Evolutionary conservation across 495 filamentous ascomycete species (phyloP), one percentile per base, ranked within the genome.

Genomic region (Penicillium paradoxum): DNA sequence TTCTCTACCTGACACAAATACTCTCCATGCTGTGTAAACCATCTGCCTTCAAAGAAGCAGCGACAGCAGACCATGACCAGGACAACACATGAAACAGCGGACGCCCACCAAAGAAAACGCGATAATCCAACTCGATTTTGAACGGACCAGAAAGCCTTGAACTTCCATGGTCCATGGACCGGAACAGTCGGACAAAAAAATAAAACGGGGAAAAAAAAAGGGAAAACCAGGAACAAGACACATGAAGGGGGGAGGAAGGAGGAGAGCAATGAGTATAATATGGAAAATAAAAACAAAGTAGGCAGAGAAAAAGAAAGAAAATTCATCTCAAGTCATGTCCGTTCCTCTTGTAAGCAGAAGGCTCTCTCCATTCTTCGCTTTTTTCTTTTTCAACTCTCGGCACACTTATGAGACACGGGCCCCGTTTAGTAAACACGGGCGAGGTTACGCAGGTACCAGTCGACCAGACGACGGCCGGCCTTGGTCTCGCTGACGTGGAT

Each of bases 401-500:
- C 41, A 46, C 34, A 63, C 56, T 54, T 21, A 41, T 32, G 43
- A 58, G 49, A 42, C 33, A 51, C 29, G 4, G n/a, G 33, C 22
- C n/a, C n/a, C 14, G 36, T 52, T 59, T 81, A 90, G 76, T 98
- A 98, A 43, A 91, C 95, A 61, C 93, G 85, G 40, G 90, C 86
- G 62, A 98, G 79, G 76, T 98, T 98, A 62, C 95, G 84, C 63
- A 98, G 82, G 73, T 98, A 98, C 93, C 93, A 98, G 75, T 98
- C 93, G 50, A 97, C 92, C 65, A 98, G 74, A 72, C 91, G 91
- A 55, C 93, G 82, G 55, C 93, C 95, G 43, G 96, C 90, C 83
- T 98, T 98, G 51, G 92, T 95, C 75, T 98, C 93, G 40, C 92
- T 96, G 59, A 97, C 90, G 72, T 98, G 93, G 67, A 98, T 97